Evolutionary conservation across 345 rosid species (phyloP).

Genomic region (Dovyalis caffra): DNA sequence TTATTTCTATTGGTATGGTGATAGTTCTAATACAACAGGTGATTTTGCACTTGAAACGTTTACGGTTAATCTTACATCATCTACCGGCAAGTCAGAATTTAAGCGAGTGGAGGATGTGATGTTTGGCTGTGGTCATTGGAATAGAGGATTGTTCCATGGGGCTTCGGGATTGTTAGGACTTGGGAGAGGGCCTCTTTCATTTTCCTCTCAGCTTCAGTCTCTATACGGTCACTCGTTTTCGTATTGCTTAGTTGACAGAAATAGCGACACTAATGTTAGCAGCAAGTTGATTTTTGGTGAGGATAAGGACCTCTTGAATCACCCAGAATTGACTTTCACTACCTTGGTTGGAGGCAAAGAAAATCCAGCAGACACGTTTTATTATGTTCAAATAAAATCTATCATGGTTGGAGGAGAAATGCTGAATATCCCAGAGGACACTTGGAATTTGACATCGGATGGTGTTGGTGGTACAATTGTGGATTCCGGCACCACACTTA

Average conservation of each 20-base stretch:
- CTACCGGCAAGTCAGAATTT: constrained; percentile 43
- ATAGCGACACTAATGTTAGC: constrained; percentile 58
- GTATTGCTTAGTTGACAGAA: constrained; percentile 77
- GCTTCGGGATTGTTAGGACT: constrained; percentile 85
- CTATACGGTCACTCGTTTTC: constrained; percentile 77
- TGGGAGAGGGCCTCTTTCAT: constrained; percentile 88
- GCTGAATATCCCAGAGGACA: constrained; percentile 62
- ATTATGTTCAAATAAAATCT: constrained; percentile 72
- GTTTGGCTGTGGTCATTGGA: constrained; percentile 98
- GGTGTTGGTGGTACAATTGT: constrained; percentile 84
- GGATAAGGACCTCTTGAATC: constrained; percentile 52
- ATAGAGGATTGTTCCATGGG: constrained; percentile 76
- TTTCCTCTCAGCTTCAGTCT: constrained; percentile 82
- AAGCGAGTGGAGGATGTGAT: constrained; percentile 60
- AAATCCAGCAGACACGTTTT: constrained; percentile 63
- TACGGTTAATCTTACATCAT: constrained; percentile 60
- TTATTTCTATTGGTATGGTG: constrained; percentile 85
- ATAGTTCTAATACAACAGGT: constrained; percentile 85
- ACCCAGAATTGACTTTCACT: constrained; percentile 67
- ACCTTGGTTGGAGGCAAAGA: constrained; percentile 55
- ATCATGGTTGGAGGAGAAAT: constrained; percentile 59
- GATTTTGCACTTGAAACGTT: constrained; percentile 80
- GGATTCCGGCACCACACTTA: constrained; percentile 76
- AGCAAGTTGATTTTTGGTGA: constrained; percentile 90
- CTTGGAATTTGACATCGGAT: constrained; percentile 60